These are phyloP conservation scores for Pyrenochaeta sp. DNA, from an alignment of 2,329 filamentous ascomycete genomes.

Conservation along the genomic window DNA sequence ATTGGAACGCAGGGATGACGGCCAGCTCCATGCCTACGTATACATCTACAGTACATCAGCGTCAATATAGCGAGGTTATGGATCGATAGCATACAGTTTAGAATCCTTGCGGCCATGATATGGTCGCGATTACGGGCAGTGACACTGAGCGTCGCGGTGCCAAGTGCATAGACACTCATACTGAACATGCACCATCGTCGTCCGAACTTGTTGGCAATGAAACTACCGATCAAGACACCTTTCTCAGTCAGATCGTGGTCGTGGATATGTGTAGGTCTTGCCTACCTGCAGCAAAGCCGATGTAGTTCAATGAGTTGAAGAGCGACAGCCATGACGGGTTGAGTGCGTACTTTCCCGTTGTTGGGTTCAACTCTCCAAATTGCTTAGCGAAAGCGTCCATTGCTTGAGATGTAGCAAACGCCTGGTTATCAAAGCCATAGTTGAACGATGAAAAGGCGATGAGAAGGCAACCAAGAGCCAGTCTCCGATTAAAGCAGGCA, in stretches of 20 bases:
- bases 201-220: slow-evolving; percentile 4
- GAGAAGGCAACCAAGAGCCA: slow-evolving; percentile 6
- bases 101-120: slow-evolving; percentile 14
- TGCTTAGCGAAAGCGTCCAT: slow-evolving; percentile 10
- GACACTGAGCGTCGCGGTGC: slow-evolving; percentile 7
- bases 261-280: slow-evolving; percentile 37
- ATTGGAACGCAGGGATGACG: slow-evolving; percentile 16
- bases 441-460: slow-evolving; percentile 15
- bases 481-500: background rate
- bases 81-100: background rate
- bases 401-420: slow-evolving; percentile 13
- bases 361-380: slow-evolving; percentile 4
- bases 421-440: slow-evolving; percentile 17
- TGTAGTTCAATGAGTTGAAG: slow-evolving; percentile 14
- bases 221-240: slow-evolving; percentile 43
- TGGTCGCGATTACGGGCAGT: slow-evolving; percentile 10
- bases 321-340: slow-evolving; percentile 12
- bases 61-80: background rate
- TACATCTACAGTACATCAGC: slow-evolving; percentile 4
- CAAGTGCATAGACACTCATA: slow-evolving; percentile 14
- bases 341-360: slow-evolving; percentile 2
- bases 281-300: slow-evolving; percentile 10
- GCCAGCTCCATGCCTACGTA: slow-evolving; percentile 17
- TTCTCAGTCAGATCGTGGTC: slow-evolving; percentile 39
- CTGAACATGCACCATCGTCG: slow-evolving; percentile 14